Conservation (phyloP, 495 filamentous ascomycete genomes). For the Penicillium odoratum region DNA sequence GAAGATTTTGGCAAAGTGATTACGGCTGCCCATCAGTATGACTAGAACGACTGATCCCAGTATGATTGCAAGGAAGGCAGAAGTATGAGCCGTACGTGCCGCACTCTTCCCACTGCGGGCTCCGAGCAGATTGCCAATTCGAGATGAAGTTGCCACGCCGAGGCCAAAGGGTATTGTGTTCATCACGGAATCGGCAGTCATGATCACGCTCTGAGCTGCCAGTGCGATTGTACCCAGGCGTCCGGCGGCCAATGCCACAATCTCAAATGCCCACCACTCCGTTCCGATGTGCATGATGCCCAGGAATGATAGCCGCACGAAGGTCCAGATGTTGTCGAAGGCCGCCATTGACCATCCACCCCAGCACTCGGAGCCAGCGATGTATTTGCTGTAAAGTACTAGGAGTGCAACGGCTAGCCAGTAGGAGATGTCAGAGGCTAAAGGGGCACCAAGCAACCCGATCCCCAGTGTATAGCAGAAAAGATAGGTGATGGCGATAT, state of each 20-base stretch:
- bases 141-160: slow-evolving; percentile 77
- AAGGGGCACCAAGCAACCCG: slow-evolving; percentile 75
- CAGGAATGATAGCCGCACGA: slow-evolving; percentile 71
- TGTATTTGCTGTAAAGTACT: slow-evolving; percentile 70
- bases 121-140: slow-evolving; percentile 83
- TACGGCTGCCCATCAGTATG: slow-evolving; percentile 68
- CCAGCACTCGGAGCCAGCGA: slow-evolving; percentile 77
- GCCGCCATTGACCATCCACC: slow-evolving; percentile 72
- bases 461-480: slow-evolving; percentile 72
- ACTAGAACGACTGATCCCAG: slow-evolving; percentile 69
- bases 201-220: slow-evolving; percentile 88
- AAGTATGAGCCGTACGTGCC: slow-evolving; percentile 71
- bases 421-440: slow-evolving; percentile 86
- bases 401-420: slow-evolving; percentile 82
- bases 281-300: slow-evolving; percentile 87
- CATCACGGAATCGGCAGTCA: slow-evolving; percentile 91
- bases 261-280: slow-evolving; percentile 96
- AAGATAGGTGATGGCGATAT: slow-evolving; percentile 75
- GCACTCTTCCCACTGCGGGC: slow-evolving; percentile 67
- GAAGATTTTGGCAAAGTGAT: slow-evolving; percentile 81
- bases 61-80: slow-evolving; percentile 71
- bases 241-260: slow-evolving; percentile 85
- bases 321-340: slow-evolving; percentile 66
- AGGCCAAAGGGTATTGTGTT: slow-evolving; percentile 92
- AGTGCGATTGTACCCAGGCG: slow-evolving; percentile 78